These are phyloP conservation scores for Albifimbria verrucaria DNA, from an alignment of 2,329 filamentous ascomycete species.

Conservation along the genomic window DNA sequence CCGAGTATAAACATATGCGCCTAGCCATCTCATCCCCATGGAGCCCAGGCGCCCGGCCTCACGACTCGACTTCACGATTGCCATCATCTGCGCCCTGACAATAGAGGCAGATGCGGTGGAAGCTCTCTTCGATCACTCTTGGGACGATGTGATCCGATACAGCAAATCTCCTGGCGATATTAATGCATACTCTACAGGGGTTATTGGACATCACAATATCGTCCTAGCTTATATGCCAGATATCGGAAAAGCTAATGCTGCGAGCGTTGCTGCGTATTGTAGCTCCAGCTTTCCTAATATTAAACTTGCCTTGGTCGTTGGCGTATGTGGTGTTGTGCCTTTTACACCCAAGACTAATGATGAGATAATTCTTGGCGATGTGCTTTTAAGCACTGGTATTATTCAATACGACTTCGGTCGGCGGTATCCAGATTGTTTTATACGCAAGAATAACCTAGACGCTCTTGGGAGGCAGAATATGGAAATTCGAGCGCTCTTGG, in stretches of 20 bases:
- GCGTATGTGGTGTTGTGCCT: background rate
- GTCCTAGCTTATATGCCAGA: background rate
- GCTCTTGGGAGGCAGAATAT: constrained; percentile 11
- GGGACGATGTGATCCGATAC: background rate
- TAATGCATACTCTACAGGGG: background rate
- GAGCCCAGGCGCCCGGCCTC: background rate
- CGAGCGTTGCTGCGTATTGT: background rate
- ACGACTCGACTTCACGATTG: background rate
- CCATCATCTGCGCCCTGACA: background rate
- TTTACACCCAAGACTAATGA: background rate
- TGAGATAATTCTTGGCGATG: constrained; percentile 1
- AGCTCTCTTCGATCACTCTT: background rate
- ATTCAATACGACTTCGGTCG: constrained; percentile 1
- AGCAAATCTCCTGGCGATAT: background rate
- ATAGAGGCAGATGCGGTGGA: background rate
- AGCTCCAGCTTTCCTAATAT: background rate
- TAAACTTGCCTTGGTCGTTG: background rate
- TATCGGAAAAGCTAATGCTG: background rate
- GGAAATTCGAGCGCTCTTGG: constrained; percentile 16
- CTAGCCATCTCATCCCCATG: no score
- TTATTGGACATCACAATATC: background rate
- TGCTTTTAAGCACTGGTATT: background rate
- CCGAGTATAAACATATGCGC: no score
- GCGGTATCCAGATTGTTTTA: constrained; percentile 7
- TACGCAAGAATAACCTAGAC: constrained; percentile 16